Percentiles rank a stretch among this genome's conserved stretches.
These are phyloP conservation scores for Sclerotinia glacialis DNA, from an alignment of 2,329 filamentous ascomycete genomes.

Conservation along the genomic window DNA sequence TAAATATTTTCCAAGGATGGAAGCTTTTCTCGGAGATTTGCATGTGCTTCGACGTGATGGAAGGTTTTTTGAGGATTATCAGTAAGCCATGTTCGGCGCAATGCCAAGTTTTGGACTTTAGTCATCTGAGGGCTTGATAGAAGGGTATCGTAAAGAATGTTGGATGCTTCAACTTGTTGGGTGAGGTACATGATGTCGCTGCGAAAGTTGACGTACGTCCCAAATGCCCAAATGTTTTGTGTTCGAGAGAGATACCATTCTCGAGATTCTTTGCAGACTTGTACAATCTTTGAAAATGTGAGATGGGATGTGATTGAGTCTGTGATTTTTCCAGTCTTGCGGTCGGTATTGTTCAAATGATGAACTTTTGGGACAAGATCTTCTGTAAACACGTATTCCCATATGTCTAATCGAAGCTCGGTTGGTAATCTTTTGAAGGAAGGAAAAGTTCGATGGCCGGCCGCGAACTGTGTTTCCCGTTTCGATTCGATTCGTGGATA, in stretches of 20 bases:
- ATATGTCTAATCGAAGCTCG: constrained; percentile 13
- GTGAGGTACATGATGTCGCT: constrained; percentile 27
- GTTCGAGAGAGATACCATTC: constrained; percentile 15
- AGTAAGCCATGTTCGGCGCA: constrained; percentile 13
- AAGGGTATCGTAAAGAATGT: not conserved
- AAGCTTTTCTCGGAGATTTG: not conserved
- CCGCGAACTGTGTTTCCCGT: too few relatives aligned
- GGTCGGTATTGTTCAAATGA: constrained; percentile 1
- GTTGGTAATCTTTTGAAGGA: not conserved
- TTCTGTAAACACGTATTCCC: constrained; percentile 12
- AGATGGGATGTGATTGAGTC: constrained; percentile 13
- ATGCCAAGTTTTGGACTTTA: not conserved
- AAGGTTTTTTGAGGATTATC: not conserved
- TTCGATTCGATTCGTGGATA: not conserved
- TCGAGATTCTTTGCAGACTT: constrained; percentile 13
- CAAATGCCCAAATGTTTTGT: constrained; percentile 7
- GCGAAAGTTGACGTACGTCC: constrained; percentile 13
- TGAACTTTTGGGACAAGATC: constrained; percentile 12
- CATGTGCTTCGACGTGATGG: not conserved
- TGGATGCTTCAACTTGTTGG: not conserved
- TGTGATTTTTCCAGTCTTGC: constrained; percentile 1
- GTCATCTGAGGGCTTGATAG: constrained; percentile 1
- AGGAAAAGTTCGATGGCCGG: not conserved
- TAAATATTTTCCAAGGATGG: constrained; percentile 5
- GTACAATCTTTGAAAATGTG: constrained; percentile 10